Evolutionary conservation across 306 rosid species (phyloP), one percentile per base, ranked within the genome.

Genomic region (Macrotyloma uniflorum): DNA sequence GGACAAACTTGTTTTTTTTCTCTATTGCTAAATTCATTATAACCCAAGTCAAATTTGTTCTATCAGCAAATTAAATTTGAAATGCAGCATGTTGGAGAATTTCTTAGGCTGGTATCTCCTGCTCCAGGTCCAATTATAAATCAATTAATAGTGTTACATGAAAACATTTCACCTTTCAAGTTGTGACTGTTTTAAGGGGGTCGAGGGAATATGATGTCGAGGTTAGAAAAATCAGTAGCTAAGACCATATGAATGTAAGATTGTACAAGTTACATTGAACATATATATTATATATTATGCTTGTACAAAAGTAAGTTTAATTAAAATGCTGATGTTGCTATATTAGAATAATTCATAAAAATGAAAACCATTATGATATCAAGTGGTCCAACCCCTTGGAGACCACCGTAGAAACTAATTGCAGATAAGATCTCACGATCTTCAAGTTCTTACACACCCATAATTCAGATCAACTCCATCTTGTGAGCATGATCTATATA

Each of bases 311-410:
- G 30, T 35, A 28, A 35, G 16, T 36, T n/a, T 64, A 1, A 33
- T 63, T 33, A n/a, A 32, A 33, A 63, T 33, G 26, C 4, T n/a
- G 8, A 4, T 35, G 9, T 8, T 15, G 42, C 20, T 4, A 14
- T 35, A 16, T 63, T n/a, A 18, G 9, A 63, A 10, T 35, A 63
- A 33, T 35, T 32, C 26, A 33, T 9, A 63, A 63, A 63, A 63
- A 18, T 15, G 16, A 35, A 18, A 35, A 10, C 11, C 9, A 64
- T 19, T 36, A 19, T 64, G 40, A 64, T 35, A 64, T 35, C n/a
- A 64, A 64, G 70, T 64, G 70, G 70, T 64, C 70, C 49, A 8
- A 4, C 49, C 47, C 12, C 26, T 36, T n/a, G 46, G 49, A 18
- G 28, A 64, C 28, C n/a, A 64, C 10, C 22, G 0, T 64, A 35